These are phyloP conservation scores for Musa itinerans DNA, from an alignment of 176 grass and related monocot species.

Conservation along the genomic window DNA sequence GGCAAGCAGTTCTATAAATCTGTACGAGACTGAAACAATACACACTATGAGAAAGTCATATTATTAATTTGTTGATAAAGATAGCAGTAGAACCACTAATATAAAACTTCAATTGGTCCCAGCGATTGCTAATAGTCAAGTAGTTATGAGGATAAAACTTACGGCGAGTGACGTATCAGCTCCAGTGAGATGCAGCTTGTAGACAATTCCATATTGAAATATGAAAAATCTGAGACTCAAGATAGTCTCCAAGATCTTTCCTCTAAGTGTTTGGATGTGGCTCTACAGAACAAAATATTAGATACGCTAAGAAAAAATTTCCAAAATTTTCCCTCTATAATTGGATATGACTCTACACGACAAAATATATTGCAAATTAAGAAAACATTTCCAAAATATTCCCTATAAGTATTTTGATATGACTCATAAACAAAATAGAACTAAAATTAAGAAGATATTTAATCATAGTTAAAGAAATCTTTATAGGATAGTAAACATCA, in stretches of 20 bases:
- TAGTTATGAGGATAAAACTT: slow-evolving; percentile 22
- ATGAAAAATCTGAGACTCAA: slow-evolving; percentile 77
- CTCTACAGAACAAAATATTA: slow-evolving; percentile 31
- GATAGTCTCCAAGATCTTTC: slow-evolving; percentile 82
- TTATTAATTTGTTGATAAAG: neutral
- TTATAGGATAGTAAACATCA: neutral
- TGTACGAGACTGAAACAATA: neutral
- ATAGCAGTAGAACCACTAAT: neutral
- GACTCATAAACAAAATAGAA: neutral
- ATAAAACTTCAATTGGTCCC: neutral
- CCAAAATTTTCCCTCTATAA: slow-evolving; percentile 11
- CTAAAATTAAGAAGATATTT: neutral
- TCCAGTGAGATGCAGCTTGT: slow-evolving; percentile 61
- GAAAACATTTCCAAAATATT: neutral
- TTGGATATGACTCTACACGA: slow-evolving; percentile 60
- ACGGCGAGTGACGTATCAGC: slow-evolving; percentile 74
- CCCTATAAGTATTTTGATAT: neutral
- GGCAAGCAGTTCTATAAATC: neutral
- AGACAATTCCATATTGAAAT: slow-evolving; percentile 94
- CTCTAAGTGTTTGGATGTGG: slow-evolving; percentile 74
- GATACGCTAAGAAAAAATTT: neutral
- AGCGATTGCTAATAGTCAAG: neutral
- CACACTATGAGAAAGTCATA: neutral
- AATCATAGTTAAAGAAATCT: neutral
- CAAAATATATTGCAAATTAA: neutral